Base-by-base conservation (phyloP, 352 stramenopile genomes). In the Plasmopara viticola region DNA sequence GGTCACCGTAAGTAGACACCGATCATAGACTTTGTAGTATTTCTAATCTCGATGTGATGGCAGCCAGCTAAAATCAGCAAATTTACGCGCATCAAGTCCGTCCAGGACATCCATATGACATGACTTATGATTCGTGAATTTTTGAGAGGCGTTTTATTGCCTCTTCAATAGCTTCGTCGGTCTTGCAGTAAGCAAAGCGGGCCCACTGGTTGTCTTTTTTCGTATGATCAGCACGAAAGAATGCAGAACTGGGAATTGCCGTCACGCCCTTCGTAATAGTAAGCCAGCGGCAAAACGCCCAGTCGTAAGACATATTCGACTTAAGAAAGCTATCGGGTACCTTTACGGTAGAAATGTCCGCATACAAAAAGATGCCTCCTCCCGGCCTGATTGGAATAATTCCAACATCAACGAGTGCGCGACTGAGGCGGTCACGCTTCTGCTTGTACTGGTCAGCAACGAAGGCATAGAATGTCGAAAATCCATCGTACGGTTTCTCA, bases 181-280 rank as follows among this genome's bases (percentile, higher is more conserved):
- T 96, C 77, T 98, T 98, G 78, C 94, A 98, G 72, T 97, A 98
- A 30, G 92, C 92, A 60, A 98, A 98, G 42, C 94, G 87, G 5
- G 82, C 90, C 63, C 88, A 84, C 31, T 82, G 66, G 51, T 81
- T 72, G 35, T 78, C 81, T 28, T 84, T 65, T 8, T 53, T 45
- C 39, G 94, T 87, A 64, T 96, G 95, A 31, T 67, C 74, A 17
- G 67, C 29, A 43, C 74, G 84, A 54, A 97, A 98, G 70, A 98
- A 98, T 34, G 90, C 86, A 39, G 70, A 89, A 17, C 79, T 94
- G 25, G 90, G 93, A 70, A 97, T 98, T 17, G 87, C 80, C 5
- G 90, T 95, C 56, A 97, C 92, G 37, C 87, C 86, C 49, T 90
- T 93, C 43, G 77, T 72, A 53, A 93, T 81, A 42, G 93, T 98